Evolutionary conservation across 2,329 filamentous ascomycete species (phyloP).

Genomic region (Trichophyton schoenleinii): DNA sequence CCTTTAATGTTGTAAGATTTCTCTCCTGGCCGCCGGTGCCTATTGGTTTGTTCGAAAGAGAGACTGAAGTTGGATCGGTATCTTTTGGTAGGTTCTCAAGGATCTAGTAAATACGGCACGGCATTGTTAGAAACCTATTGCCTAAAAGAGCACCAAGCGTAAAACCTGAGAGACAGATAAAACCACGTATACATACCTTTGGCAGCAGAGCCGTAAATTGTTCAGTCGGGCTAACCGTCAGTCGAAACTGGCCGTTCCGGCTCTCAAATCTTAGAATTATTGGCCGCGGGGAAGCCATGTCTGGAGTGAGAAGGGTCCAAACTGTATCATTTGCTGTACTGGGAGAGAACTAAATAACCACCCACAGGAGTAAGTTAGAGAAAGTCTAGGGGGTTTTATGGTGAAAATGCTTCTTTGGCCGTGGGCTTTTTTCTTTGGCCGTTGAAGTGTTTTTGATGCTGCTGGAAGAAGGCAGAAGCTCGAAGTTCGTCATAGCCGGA

Average conservation of each 20-base stretch:
- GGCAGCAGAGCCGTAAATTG: constrained; percentile 51
- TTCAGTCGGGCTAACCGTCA: constrained; percentile 61
- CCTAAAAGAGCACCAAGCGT: not conserved
- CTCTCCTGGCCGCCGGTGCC: constrained; percentile 44
- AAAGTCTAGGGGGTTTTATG: not conserved
- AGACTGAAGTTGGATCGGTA: constrained; percentile 42
- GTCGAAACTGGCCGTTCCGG: constrained; percentile 81
- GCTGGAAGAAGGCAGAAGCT: not conserved
- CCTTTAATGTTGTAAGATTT: constrained; percentile 39
- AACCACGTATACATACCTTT: constrained; percentile 23
- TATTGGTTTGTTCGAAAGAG: constrained; percentile 48
- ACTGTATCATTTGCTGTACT: not conserved
- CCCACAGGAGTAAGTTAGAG: not conserved
- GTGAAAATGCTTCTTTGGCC: not conserved
- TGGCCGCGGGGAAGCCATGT: constrained; percentile 29
- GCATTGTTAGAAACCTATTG: not conserved
- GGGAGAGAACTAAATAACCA: not conserved
- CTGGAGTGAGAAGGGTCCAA: not conserved
- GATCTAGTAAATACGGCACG: constrained; percentile 28
- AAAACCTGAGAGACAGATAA: not conserved
- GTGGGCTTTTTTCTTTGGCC: not conserved
- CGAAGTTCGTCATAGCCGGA: not conserved
- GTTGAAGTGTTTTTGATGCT: not conserved
- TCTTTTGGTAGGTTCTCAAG: constrained; percentile 48
- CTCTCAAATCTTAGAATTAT: constrained; percentile 84